Percentiles rank a stretch among this genome's conserved stretches.
phyloP scores from a whole-genome alignment of 257 asterid species.

The Hygrophila difformis region DNA sequence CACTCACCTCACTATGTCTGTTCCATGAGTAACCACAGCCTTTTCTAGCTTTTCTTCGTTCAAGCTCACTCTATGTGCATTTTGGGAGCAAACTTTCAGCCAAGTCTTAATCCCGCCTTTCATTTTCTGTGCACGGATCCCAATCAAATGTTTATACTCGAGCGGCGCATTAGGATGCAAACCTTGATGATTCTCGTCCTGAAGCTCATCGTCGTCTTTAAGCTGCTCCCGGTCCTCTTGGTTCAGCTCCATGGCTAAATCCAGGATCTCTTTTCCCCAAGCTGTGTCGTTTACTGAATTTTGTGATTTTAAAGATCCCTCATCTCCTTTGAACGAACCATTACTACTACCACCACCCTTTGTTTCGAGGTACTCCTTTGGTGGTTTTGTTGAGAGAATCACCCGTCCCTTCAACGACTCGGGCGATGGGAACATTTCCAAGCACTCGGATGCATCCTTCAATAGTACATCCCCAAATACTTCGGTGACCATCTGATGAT shows the following conservation, averaged over 20 bases:
- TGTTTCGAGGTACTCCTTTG: conserved; percentile 50
- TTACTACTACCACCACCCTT: too few species aligned
- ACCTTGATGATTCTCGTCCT: conserved; percentile 12
- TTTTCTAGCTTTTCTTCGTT: conserved; percentile 72
- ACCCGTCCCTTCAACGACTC: conserved; percentile 42
- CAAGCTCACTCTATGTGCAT: conserved; percentile 67
- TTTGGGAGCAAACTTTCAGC: conserved; percentile 32
- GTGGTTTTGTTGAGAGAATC: conserved; percentile 71
- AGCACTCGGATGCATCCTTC: conserved; percentile 30
- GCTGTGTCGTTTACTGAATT: conserved; percentile 36
- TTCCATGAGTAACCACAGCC: conserved; percentile 52
- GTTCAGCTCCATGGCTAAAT: conserved; percentile 10
- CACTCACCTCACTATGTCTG: conserved; percentile 49
- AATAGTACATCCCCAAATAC: conserved; percentile 42
- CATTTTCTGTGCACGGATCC: conserved; percentile 52
- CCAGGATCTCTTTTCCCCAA: conserved; percentile 58
- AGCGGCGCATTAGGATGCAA: conserved; percentile 27
- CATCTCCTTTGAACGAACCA: conserved; percentile 21
- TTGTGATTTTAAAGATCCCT: conserved; percentile 17
- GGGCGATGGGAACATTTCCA: conserved; percentile 62
- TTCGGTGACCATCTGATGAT: conserved; percentile 49
- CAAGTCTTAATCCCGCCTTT: conserved; percentile 56
- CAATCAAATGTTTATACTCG: conserved; percentile 57
- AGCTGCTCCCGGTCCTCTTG: conserved; percentile 16
- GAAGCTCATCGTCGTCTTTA: conserved; percentile 34